phyloP scores from a whole-genome alignment of 140 eudicot genomes.

The Flaveria floridana region DNA sequence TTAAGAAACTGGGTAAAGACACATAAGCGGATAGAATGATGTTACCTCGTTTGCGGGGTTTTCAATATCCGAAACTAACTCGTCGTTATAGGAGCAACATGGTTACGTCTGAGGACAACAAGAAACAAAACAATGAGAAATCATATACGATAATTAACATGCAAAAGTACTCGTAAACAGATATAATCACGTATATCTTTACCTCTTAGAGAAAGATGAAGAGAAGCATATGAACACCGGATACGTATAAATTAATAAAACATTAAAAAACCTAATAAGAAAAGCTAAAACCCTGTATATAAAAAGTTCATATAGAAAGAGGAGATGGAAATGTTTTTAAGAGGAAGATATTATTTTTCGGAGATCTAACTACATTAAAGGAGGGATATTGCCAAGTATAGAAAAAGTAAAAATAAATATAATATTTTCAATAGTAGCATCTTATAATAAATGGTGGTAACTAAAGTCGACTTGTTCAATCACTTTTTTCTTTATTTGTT shows the following conservation, averaged over 20 bases:
- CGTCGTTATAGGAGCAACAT: slow-evolving; percentile 24
- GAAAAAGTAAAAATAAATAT: slow-evolving; percentile 28
- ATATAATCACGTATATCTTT: background rate
- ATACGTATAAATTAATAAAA: slow-evolving; percentile 13
- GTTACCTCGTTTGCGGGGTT: slow-evolving; percentile 9
- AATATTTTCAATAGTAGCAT: background rate
- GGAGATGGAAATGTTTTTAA: slow-evolving; percentile 20
- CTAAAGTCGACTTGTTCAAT: slow-evolving; percentile 10
- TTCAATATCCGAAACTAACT: slow-evolving; percentile 13
- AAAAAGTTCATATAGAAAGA: slow-evolving; percentile 25
- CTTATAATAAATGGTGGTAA: background rate
- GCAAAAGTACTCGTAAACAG: background rate
- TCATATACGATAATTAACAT: background rate
- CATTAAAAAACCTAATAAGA: slow-evolving; percentile 12
- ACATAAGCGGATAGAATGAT: too few relatives aligned
- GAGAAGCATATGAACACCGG: slow-evolving; percentile 6
- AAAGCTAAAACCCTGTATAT: background rate
- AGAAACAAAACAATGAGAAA: background rate
- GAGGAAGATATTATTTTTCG: slow-evolving; percentile 28
- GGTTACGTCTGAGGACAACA: slow-evolving; percentile 14
- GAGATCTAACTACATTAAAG: slow-evolving; percentile 35
- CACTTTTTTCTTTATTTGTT: background rate
- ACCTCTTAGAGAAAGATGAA: slow-evolving; percentile 26
- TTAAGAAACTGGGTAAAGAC: too few relatives aligned
- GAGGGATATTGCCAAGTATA: slow-evolving; percentile 26